A percentile compares a stretch with the other conserved stretches of the same genome.
These are phyloP conservation scores for Plasmodium cynomolgi DNA, from an alignment of 169 alveolate species.

Conservation along the genomic window DNA sequence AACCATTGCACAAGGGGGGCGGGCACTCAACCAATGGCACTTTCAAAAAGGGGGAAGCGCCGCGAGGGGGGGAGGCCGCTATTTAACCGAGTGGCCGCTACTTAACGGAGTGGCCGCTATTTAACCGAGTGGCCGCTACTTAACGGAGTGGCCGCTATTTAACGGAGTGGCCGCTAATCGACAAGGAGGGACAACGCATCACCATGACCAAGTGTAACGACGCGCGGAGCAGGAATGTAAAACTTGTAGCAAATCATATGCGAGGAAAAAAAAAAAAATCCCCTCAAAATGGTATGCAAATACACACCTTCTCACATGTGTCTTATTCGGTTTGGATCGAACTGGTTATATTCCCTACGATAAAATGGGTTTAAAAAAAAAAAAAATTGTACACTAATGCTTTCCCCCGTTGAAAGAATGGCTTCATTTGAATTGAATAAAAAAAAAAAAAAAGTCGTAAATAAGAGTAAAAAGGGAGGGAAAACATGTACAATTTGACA, in stretches of 20 bases:
- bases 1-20: slow-evolving; percentile 16
- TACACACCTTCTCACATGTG: background rate
- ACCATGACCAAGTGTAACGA: background rate
- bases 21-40: background rate
- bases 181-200: background rate
- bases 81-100: too few species aligned
- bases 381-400: background rate
- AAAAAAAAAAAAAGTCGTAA: background rate
- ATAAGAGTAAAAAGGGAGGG: background rate
- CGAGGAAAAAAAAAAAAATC: background rate
- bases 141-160: too few species aligned
- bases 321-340: background rate
- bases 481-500: background rate
- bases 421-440: background rate
- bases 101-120: too few species aligned
- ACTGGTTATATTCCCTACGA: background rate
- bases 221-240: background rate
- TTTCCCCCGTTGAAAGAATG: background rate
- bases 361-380: background rate
- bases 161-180: background rate
- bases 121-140: background rate
- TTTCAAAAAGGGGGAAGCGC: background rate
- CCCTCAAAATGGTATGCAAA: background rate
- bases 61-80: too few species aligned
- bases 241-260: background rate